Conservation (phyloP, 768 basidiomycete species). For the Rhodotorula graminis region DNA sequence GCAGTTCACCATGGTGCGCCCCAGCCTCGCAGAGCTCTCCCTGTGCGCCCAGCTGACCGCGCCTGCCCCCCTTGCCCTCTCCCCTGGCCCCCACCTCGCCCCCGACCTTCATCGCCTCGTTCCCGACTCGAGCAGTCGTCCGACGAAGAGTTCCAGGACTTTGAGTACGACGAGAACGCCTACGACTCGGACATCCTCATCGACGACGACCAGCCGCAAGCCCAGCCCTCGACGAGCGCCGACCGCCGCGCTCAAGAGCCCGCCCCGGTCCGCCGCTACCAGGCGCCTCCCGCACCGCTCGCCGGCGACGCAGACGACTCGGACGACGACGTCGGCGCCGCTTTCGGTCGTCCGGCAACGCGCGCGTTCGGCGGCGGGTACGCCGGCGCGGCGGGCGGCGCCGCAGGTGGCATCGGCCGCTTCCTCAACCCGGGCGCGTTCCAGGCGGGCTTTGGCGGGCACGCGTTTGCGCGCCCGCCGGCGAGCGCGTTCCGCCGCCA, state of each 20-base stretch:
- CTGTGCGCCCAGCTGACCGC: background rate
- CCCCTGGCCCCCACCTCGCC: background rate
- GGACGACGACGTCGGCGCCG: constrained; percentile 27
- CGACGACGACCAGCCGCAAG: constrained; percentile 21
- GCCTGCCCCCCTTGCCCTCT: rapidly evolving
- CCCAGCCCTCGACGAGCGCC: background rate
- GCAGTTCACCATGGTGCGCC: background rate
- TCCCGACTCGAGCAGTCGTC: background rate
- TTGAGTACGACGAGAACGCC: constrained; percentile 26
- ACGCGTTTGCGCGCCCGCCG: constrained; percentile 46
- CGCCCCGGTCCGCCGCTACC: constrained; percentile 22
- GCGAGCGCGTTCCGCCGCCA: constrained; percentile 83
- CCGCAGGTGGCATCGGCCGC: constrained; percentile 7
- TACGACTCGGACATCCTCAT: constrained; percentile 35
- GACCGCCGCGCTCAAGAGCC: constrained; percentile 7
- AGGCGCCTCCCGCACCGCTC: constrained; percentile 21
- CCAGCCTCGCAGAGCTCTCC: too few species aligned
- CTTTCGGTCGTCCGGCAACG: too few species aligned
- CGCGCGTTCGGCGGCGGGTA: background rate
- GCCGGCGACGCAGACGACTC: constrained; percentile 6
- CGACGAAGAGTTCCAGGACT: constrained; percentile 37
- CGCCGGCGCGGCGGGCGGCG: constrained; percentile 5
- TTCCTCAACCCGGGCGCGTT: constrained; percentile 36
- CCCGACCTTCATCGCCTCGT: background rate
- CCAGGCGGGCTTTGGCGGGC: constrained; percentile 39